Percentiles rank a stretch among this genome's conserved stretches.
These are phyloP conservation scores for Carpinus fangiana DNA, from an alignment of 306 rosid genomes.

Conservation along the genomic window DNA sequence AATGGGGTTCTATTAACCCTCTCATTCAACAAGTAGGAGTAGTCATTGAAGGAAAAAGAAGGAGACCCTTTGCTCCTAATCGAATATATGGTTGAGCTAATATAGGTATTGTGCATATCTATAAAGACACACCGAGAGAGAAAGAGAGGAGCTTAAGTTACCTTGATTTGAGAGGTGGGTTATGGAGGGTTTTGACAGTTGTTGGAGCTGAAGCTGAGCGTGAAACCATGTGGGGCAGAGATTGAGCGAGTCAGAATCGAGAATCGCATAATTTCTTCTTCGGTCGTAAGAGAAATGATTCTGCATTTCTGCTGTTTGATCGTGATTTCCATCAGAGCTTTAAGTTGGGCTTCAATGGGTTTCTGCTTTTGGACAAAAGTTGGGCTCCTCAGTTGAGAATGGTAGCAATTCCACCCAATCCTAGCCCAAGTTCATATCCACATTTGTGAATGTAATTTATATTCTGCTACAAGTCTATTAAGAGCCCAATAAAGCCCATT, in stretches of 20 bases:
- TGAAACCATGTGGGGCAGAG: slow-evolving; percentile 17
- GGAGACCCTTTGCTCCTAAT: slow-evolving; percentile 50
- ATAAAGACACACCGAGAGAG: background rate
- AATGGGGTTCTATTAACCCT: slow-evolving; percentile 58
- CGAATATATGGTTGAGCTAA: slow-evolving; percentile 61
- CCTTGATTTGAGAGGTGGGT: slow-evolving; percentile 38
- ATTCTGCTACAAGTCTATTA: too few relatives aligned
- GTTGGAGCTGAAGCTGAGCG: slow-evolving; percentile 27
- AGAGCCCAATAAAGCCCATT: too few relatives aligned
- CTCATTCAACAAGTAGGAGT: slow-evolving; percentile 52
- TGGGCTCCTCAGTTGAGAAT: too few relatives aligned
- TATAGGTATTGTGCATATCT: slow-evolving; percentile 54
- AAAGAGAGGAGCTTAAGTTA: background rate
- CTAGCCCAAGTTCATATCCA: too few relatives aligned
- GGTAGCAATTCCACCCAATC: too few relatives aligned
- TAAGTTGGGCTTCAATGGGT: too few relatives aligned
- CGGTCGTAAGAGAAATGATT: too few relatives aligned
- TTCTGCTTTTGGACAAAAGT: too few relatives aligned
- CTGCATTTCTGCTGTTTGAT: too few relatives aligned
- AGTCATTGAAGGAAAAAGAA: slow-evolving; percentile 57
- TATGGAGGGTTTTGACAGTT: slow-evolving; percentile 20
- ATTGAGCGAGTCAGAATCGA: background rate
- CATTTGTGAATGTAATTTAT: too few relatives aligned
- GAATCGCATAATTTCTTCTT: background rate
- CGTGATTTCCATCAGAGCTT: too few relatives aligned